Evolutionary conservation across 2,329 filamentous ascomycete species (phyloP).

Genomic region (Huntiella decipiens): DNA sequence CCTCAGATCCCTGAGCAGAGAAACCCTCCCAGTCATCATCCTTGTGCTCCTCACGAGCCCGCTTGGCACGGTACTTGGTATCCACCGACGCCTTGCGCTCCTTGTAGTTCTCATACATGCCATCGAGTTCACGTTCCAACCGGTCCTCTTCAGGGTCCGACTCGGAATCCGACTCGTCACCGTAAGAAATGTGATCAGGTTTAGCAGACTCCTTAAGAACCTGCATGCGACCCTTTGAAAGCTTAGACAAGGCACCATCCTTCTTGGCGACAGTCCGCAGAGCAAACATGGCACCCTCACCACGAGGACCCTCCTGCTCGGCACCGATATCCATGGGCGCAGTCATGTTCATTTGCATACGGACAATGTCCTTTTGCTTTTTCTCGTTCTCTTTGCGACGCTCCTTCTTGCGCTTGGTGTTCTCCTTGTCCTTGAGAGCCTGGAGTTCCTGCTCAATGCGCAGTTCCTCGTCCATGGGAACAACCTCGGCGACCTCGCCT

Average conservation of each 20-base stretch:
- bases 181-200: slow-evolving; percentile 39
- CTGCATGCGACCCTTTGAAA: slow-evolving; percentile 64
- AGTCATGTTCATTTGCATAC: slow-evolving; percentile 94
- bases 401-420: slow-evolving; percentile 60
- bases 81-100: slow-evolving; percentile 62
- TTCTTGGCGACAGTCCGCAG: slow-evolving; percentile 66
- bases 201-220: slow-evolving; percentile 32
- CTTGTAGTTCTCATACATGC: slow-evolving; percentile 71
- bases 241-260: slow-evolving; percentile 33
- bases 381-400: slow-evolving; percentile 76
- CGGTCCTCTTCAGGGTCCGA: slow-evolving; percentile 64
- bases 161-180: slow-evolving; percentile 38
- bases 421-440: slow-evolving; percentile 61
- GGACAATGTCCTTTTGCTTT: slow-evolving; percentile 85
- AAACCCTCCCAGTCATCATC: slow-evolving; percentile 90
- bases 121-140: slow-evolving; percentile 70
- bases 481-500: slow-evolving; percentile 66
- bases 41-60: slow-evolving; percentile 58
- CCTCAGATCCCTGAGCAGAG: slow-evolving; percentile 46
- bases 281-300: slow-evolving; percentile 70
- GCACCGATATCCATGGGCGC: slow-evolving; percentile 90
- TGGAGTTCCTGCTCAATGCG: slow-evolving; percentile 77
- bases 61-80: slow-evolving; percentile 80
- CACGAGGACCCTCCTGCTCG: slow-evolving; percentile 62
- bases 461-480: slow-evolving; percentile 87